phyloP scores from a whole-genome alignment of 306 rosid genomes.

The Quercus parvula region DNA sequence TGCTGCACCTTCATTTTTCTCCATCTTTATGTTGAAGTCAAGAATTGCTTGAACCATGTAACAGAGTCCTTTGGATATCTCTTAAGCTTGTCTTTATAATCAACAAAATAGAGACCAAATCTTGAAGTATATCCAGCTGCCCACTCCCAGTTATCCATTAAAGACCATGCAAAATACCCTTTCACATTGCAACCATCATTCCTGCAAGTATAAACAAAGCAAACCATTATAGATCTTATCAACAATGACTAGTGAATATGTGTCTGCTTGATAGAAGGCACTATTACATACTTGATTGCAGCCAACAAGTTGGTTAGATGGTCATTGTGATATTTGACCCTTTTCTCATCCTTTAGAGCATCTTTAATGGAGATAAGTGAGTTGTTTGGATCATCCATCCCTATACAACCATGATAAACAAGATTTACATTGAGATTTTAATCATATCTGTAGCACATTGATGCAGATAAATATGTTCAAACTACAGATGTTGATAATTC shows the following conservation, averaged over 20 bases:
- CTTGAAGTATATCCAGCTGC: conserved; percentile 67
- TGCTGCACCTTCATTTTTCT: background rate
- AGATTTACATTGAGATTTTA: background rate
- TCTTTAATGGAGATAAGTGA: conserved; percentile 39
- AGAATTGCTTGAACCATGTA: conserved; percentile 72
- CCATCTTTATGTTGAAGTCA: conserved; percentile 31
- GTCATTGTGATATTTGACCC: conserved; percentile 68
- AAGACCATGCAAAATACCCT: conserved; percentile 85
- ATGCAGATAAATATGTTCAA: background rate
- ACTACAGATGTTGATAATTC: background rate
- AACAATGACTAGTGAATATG: background rate
- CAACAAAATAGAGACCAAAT: conserved; percentile 74
- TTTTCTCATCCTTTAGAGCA: conserved; percentile 76
- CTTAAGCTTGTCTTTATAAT: conserved; percentile 67
- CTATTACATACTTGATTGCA: conserved; percentile 45
- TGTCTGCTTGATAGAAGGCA: background rate
- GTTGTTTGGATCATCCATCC: conserved; percentile 81
- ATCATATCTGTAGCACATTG: background rate
- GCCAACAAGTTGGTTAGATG: conserved; percentile 60
- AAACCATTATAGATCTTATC: background rate
- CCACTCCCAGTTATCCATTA: conserved; percentile 87
- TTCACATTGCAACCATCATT: conserved; percentile 83
- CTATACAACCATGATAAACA: conserved; percentile 24
- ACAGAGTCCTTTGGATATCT: conserved; percentile 82
- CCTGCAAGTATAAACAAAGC: conserved; percentile 36